Base-by-base conservation (phyloP, 2,329 filamentous ascomycete genomes). In the Talaromyces sp. region DNA sequence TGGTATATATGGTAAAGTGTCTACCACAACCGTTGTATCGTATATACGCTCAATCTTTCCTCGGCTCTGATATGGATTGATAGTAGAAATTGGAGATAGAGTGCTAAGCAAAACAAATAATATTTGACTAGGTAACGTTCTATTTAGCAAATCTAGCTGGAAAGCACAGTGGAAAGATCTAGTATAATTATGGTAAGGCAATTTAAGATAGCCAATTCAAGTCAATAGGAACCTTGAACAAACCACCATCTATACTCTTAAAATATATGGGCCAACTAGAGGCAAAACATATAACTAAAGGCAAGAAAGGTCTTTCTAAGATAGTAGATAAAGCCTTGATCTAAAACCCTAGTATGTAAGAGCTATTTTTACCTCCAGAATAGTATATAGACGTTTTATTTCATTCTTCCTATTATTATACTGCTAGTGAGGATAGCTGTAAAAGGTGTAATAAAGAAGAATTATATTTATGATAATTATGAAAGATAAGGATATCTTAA, bases 61-160 rank as follows among this genome's bases (percentile, higher is more conserved):
- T 27, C 60, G 13, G 27, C 54, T 69, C 31, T 56, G 43, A 59
- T 66, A 66, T 50, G 60, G 43, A 11, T 14, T 67, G 39, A 68
- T 68, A 39, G 65, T 68, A 9, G 68, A 65, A 3, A 62, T 69
- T 16, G 65, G 65, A 43, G 67, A 61, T 1, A 67, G 68, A 0
- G 68, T 66, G 0, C 67, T 63, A 1, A 43, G n/a, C 11, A 41
- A 62, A 5, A 27, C 10, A 1, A 3, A 45, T 33, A 65, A 71
- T 54, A 68, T 72, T 60, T 63, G 66, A 11, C 47, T 72, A 1
- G 70, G 69, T 9, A 69, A 73, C 65, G 64, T 72, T 0, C 70
- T 71, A 4, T 63, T 73, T 4, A 72, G 70, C 41, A 65, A 47
- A 19, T 2, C 62, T 63, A 6, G 13, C 39, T 14, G 39, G 14